Evolutionary conservation across 2,329 filamentous ascomycete genomes (phyloP).

Genomic region (Exophiala aquamarina): DNA sequence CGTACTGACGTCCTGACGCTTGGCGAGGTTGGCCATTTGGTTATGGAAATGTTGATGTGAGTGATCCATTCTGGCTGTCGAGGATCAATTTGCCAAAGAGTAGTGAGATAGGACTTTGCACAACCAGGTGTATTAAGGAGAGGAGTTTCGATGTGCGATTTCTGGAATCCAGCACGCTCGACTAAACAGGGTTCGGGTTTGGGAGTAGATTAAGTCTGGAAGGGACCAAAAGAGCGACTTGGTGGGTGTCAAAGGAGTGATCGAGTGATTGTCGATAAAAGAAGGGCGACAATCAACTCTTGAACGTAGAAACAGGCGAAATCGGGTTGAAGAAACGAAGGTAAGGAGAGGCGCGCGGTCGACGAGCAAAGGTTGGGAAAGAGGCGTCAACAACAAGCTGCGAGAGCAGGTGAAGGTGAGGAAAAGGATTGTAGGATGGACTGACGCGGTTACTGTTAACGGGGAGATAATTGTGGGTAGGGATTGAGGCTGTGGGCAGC

Average conservation of each 20-base stretch:
- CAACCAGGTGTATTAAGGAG: neutral
- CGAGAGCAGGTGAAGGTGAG: neutral
- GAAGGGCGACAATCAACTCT: conserved; percentile 38
- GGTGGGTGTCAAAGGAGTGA: conserved; percentile 17
- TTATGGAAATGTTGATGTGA: conserved; percentile 20
- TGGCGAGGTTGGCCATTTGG: conserved; percentile 20
- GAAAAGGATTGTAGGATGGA: conserved; percentile 7
- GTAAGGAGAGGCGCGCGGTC: conserved; percentile 13
- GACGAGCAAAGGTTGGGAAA: conserved; percentile 9
- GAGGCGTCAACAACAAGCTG: neutral
- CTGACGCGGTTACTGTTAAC: too few species aligned
- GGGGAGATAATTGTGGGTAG: too few species aligned
- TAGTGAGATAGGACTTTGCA: neutral
- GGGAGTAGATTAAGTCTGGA: neutral
- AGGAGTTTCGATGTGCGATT: neutral
- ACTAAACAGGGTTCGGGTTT: neutral
- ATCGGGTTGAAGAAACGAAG: conserved; percentile 16
- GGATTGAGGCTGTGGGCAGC: too few species aligned
- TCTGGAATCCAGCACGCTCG: neutral
- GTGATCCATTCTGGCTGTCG: conserved; percentile 9
- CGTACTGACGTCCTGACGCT: conserved; percentile 21
- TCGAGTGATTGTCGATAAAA: conserved; percentile 32
- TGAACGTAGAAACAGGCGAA: conserved; percentile 17
- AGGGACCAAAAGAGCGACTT: conserved; percentile 2
- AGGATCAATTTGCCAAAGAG: neutral